Percentiles rank a stretch among this genome's conserved stretches.
Evolutionary conservation across 2,329 filamentous ascomycete genomes (phyloP).

Genomic region (Ascochyta lentis): DNA sequence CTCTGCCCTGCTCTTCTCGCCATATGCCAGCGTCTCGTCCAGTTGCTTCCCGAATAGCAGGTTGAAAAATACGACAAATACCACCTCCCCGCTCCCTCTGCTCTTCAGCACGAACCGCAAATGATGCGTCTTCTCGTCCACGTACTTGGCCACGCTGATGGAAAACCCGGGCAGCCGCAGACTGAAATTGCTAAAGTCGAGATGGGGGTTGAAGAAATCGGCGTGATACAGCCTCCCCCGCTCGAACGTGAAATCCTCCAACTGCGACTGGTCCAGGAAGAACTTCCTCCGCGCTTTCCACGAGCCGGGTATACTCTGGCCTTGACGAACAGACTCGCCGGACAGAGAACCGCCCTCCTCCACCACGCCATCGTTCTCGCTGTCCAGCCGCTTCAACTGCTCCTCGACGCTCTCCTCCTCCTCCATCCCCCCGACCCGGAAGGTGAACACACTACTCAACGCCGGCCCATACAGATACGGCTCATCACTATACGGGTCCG

Average conservation of each 20-base stretch:
- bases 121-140: slow-evolving; percentile 57
- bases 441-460: slow-evolving; percentile 44
- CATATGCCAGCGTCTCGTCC: slow-evolving; percentile 39
- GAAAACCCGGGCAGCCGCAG: slow-evolving; percentile 55
- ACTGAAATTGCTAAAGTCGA: slow-evolving; percentile 56
- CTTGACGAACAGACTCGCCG: slow-evolving; percentile 41
- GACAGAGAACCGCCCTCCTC: slow-evolving; percentile 46
- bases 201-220: slow-evolving; percentile 58
- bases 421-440: slow-evolving; percentile 40
- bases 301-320: slow-evolving; percentile 45
- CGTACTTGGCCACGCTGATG: slow-evolving; percentile 54
- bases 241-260: slow-evolving; percentile 52
- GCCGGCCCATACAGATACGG: slow-evolving; percentile 48
- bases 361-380: slow-evolving; percentile 39
- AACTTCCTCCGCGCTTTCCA: slow-evolving; percentile 55
- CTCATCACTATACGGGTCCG: slow-evolving; percentile 47
- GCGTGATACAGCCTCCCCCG: slow-evolving; percentile 53
- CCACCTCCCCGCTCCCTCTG: slow-evolving; percentile 49
- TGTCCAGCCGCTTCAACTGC: slow-evolving; percentile 31
- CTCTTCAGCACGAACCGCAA: slow-evolving; percentile 56
- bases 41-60: slow-evolving; percentile 54
- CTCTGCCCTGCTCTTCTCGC: background rate
- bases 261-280: slow-evolving; percentile 47
- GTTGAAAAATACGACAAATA: slow-evolving; percentile 55
- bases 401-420: slow-evolving; percentile 24